phyloP scores from a whole-genome alignment of 2,329 filamentous ascomycete genomes.

The Calonectria hawksworthii region DNA sequence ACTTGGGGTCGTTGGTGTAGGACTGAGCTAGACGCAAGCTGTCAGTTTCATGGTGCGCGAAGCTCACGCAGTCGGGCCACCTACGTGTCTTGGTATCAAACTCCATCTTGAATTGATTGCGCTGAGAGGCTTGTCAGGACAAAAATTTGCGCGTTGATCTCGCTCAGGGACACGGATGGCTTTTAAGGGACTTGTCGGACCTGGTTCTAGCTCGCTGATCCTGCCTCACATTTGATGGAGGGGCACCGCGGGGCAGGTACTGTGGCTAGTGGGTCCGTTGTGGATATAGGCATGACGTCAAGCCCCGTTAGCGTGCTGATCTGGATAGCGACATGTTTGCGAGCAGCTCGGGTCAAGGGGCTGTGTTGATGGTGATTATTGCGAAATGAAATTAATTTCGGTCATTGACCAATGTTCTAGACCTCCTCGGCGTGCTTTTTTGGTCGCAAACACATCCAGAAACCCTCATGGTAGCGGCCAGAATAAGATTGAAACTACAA shows the following conservation, averaged over 20 bases:
- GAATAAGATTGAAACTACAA: background rate
- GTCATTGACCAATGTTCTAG: background rate
- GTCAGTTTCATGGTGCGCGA: conserved; percentile 30
- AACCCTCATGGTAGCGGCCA: background rate
- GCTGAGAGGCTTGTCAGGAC: background rate
- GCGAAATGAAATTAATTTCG: background rate
- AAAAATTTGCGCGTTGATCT: conserved; percentile 24
- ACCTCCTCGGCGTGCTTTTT: background rate
- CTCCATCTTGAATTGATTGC: conserved; percentile 68
- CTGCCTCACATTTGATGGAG: conserved; percentile 34
- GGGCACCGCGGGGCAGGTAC: conserved; percentile 46
- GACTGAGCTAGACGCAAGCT: conserved; percentile 72
- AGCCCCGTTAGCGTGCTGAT: conserved; percentile 36
- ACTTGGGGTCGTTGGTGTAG: conserved; percentile 83
- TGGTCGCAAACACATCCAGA: background rate
- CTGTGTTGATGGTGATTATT: background rate
- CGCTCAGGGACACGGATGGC: conserved; percentile 21
- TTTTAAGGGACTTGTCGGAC: conserved; percentile 27
- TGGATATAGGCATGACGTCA: conserved; percentile 46
- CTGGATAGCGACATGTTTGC: conserved; percentile 34
- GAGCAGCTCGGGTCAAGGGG: background rate
- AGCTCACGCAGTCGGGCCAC: conserved; percentile 45
- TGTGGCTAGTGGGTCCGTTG: conserved; percentile 36
- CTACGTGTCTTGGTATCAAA: conserved; percentile 80
- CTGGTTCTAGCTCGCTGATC: conserved; percentile 18